Conservation (phyloP, 2,329 filamentous ascomycete species). For the Coniella vitis region DNA sequence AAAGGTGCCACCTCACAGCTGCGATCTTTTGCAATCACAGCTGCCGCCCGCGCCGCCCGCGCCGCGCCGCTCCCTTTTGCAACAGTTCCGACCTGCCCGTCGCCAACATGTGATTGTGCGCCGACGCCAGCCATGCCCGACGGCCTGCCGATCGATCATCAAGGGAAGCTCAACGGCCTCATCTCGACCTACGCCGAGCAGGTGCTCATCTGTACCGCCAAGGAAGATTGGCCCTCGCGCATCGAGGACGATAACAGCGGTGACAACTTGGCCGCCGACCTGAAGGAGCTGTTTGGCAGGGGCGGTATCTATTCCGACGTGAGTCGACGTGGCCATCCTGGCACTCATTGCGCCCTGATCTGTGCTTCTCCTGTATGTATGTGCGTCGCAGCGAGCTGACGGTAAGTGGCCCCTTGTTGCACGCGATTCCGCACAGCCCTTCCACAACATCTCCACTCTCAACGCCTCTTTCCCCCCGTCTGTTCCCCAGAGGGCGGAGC, state of each 20-base stretch:
- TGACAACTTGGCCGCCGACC: conserved; percentile 60
- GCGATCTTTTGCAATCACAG: neutral
- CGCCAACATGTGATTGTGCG: conserved; percentile 71
- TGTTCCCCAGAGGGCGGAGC: conserved; percentile 34
- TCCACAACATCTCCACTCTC: conserved; percentile 71
- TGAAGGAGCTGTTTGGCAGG: conserved; percentile 64
- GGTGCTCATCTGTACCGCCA: conserved; percentile 75
- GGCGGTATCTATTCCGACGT: conserved; percentile 63
- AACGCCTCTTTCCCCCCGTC: conserved; percentile 67
- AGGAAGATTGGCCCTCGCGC: conserved; percentile 70
- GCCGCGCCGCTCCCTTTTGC: conserved; percentile 27
- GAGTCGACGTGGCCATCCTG: conserved; percentile 25
- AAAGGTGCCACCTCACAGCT: neutral
- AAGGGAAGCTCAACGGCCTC: conserved; percentile 63
- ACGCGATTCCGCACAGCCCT: conserved; percentile 54
- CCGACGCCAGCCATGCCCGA: conserved; percentile 55
- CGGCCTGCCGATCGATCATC: conserved; percentile 68
- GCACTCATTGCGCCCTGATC: too few species aligned
- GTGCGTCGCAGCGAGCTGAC: conserved; percentile 23
- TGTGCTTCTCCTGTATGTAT: too few species aligned
- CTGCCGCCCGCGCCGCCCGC: conserved; percentile 8
- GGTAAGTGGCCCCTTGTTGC: conserved; percentile 21
- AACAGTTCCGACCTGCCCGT: conserved; percentile 56
- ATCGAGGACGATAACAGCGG: conserved; percentile 75
- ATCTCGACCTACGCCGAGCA: conserved; percentile 77